A percentile compares a stretch with the other conserved stretches of the same genome.
phyloP scores from a whole-genome alignment of 495 filamentous ascomycete species.

The Penicillium turbatum region DNA sequence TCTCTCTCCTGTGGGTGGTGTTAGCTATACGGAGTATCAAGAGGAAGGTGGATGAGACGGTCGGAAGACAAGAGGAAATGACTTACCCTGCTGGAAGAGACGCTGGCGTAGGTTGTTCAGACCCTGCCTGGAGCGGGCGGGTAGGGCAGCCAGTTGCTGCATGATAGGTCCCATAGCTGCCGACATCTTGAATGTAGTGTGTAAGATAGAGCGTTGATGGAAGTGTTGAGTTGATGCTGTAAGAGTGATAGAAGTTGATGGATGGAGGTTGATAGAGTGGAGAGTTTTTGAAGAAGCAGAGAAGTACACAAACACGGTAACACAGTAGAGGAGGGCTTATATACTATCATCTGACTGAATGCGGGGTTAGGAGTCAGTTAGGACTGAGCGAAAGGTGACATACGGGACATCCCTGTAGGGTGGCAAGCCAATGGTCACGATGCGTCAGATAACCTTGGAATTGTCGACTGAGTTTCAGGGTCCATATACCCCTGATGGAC shows the following conservation, averaged over 20 bases:
- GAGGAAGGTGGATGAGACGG: neutral
- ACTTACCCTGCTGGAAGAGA: constrained; percentile 33
- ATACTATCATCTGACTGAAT: constrained; percentile 29
- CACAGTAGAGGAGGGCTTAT: constrained; percentile 8
- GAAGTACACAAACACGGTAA: neutral
- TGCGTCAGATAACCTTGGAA: constrained; percentile 2
- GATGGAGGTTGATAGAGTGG: constrained; percentile 6
- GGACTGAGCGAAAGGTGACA: constrained; percentile 19
- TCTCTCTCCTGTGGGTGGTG: constrained; percentile 21
- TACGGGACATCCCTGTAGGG: constrained; percentile 15
- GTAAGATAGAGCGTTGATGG: neutral
- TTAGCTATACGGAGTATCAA: constrained; percentile 8
- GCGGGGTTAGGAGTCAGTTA: constrained; percentile 23
- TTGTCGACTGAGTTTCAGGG: constrained; percentile 1
- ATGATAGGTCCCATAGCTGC: constrained; percentile 24
- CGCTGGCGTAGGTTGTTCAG: constrained; percentile 27
- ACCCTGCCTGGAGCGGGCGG: constrained; percentile 28
- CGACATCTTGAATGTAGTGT: constrained; percentile 19
- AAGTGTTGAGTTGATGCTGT: constrained; percentile 5
- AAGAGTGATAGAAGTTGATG: constrained; percentile 3
- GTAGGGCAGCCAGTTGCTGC: constrained; percentile 21
- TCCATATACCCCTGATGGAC: neutral
- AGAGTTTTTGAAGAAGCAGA: constrained; percentile 8
- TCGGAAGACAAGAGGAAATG: neutral
- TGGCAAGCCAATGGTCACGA: constrained; percentile 9